Evolutionary conservation across 2,329 filamentous ascomycete genomes (phyloP), one percentile per base, ranked within the genome.

Genomic region (Aspergillus fijiensis): DNA sequence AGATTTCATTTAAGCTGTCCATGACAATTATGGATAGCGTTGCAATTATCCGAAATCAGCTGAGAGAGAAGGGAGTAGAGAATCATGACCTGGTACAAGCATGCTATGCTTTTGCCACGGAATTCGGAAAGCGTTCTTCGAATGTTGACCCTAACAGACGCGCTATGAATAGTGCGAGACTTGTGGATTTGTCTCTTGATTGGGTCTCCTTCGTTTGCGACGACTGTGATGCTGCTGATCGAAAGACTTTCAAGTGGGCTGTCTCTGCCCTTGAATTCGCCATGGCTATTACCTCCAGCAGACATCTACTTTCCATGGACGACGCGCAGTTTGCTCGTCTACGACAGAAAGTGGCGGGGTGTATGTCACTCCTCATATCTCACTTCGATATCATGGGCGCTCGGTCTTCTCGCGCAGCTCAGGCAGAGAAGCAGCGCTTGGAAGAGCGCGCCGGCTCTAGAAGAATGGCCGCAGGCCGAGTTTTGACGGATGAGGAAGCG

Each of bases 361-460:
- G 95, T 76, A 99, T 99, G 95, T 93, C 92, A 21, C 84, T 99
- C 25, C 82, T 99, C 52, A 98, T 99, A 67, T 97, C 93, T 10
- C 95, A 99, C 76, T 99, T 99, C 70, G 95, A 99, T 75, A 98
- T 99, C 76, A 96, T 99, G 90, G 95, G 95, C 25, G 95, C 95
- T 27, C 87, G 94, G 70, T 96, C 93, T 6, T 97, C 89, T 48
- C 84, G 97, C 63, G 95, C 95, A 11, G 95, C 95, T 4, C 92
- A 97, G 77, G 92, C 92, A 2, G 95, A 99, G 77, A 93, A 92
- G 74, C 91, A 96, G 72, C 86, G 91, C 49, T 84, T 93, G 65
- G 94, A 97, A 69, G 89, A 91, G 29, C 85, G 89, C 56, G 88
- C 89, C 29, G 89, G 92, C 70, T 87, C 90, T 70, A 85, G 89